Base-by-base conservation (phyloP, 306 rosid species). In the Rosa persica region DNA sequence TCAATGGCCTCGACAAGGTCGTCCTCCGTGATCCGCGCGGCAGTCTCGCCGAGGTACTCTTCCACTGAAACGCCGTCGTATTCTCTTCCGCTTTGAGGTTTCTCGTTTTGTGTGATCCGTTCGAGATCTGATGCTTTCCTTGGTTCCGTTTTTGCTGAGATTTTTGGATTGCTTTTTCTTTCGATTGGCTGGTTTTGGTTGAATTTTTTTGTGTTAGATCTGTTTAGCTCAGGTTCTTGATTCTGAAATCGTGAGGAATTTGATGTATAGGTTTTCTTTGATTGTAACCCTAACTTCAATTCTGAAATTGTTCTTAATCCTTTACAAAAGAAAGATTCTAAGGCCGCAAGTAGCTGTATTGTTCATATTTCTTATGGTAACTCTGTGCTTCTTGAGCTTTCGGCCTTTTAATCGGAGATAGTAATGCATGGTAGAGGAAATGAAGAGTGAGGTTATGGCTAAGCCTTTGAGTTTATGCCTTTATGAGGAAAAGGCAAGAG, bases 1-100 rank as follows among this genome's bases (percentile, higher is more conserved):
- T 80, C 87, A 90, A 90, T 85, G 97, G 95, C 74, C 85, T 86
- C 61, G 84, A 86, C 46, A 83, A 83, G 85, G 61, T 79, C 43
- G 62, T 83, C 67, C 87, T 86, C 67, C 87, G 83, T 27, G 89
- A 84, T 22, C 72, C 87, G 12, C 86, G 87, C 49, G 86, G 89
- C 69, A 75, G 82, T 74, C 52, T 60, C 34, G 86, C 89, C 15
- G 87, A 86, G 89, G 89, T 86, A 74, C 11, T 19, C 40, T 23
- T 12, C 8, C 65, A 3, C 67, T 58, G n/a, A 49, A 15, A 38
- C 73, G 74, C 36, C 81, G 60, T 90, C 81, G 46, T 93, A 27
- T 92, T 85, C 51, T 88, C 88, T 30, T 66, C 23, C 2, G 8
- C 20, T 43, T 23, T 51, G 20, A 27, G 48, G 11, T 40, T 57